A percentile compares a stretch with the other conserved stretches of the same genome.
Evolutionary conservation across 306 rosid species (phyloP).

Genomic region (Medicago truncatula): DNA sequence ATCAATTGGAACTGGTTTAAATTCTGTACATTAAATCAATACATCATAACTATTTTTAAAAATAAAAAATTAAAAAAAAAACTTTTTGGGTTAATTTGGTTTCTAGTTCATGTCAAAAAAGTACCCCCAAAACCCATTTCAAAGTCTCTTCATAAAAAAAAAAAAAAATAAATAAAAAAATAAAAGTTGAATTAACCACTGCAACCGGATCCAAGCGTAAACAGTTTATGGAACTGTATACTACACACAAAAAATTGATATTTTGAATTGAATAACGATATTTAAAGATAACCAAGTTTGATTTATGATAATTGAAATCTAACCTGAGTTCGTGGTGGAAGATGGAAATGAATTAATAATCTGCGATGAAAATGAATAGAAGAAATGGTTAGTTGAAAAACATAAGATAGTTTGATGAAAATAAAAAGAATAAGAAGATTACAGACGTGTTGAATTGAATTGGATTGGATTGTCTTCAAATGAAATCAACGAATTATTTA

Average conservation of each 20-base stretch:
- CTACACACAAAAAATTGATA: background rate
- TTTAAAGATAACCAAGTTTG: constrained; percentile 9
- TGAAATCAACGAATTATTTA: background rate
- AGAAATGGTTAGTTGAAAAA: constrained; percentile 36
- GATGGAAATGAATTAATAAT: constrained; percentile 42
- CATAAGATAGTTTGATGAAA: constrained; percentile 21
- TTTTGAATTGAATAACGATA: constrained; percentile 15
- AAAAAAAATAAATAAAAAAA: background rate
- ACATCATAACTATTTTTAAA: constrained; percentile 3
- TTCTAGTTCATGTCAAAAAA: constrained; percentile 22
- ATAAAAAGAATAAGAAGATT: constrained; percentile 15
- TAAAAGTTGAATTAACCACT: constrained; percentile 27
- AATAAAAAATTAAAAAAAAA: background rate
- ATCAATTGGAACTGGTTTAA: constrained; percentile 22
- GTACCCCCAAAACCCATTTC: constrained; percentile 13
- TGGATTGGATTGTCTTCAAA: constrained; percentile 12
- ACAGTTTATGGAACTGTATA: constrained; percentile 27
- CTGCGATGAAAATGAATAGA: constrained; percentile 58
- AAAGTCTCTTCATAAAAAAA: background rate
- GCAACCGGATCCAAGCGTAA: constrained; percentile 64
- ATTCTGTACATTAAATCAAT: constrained; percentile 27
- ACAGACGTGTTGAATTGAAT: constrained; percentile 23
- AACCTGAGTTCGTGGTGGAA: constrained; percentile 52
- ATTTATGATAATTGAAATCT: constrained; percentile 37
- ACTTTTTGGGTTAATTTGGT: constrained; percentile 24